Base-by-base conservation (phyloP, 1,284 basidiomycete genomes). In the Fomitopsis schrenkii region DNA sequence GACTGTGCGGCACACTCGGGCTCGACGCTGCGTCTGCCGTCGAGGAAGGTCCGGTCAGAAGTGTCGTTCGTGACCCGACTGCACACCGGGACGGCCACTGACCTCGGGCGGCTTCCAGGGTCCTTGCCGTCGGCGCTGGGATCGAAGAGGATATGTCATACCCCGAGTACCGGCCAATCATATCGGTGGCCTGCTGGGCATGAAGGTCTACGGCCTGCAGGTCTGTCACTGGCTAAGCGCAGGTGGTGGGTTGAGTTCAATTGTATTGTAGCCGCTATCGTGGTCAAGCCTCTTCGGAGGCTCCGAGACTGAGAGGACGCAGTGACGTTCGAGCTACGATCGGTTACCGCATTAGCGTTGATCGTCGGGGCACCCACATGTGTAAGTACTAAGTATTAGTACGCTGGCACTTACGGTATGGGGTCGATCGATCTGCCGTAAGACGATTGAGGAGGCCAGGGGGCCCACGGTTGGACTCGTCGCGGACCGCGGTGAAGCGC, bases 401-500 rank as follows among this genome's bases (percentile, higher is more conserved):
- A 22, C 22, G 52, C 48, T 50, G 22, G 48, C 15, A n/a, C 28
- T 50, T 54, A 54, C 52, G 36, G 52, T 54, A 54, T 54, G 52
- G 52, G 28, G 35, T 54, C 52, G 52, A 54, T 54, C 52, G 52
- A 54, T 54, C 52, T 54, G 52, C 52, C 52, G 52, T 54, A 54
- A 54, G 52, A 6, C n/a, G 52, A 38, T 50, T 50, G 28, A n/a
- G 48, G 28, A 8, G 15, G 22, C 22, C n/a, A n/a, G n/a, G n/a
- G n/a, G n/a, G n/a, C n/a, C n/a, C 22, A 22, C 22, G 22, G 17
- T 14, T 14, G 26, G 2, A 2, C 14, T 50, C 28, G 48, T 33
- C 26, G 28, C 48, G 48, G 48, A 50, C 48, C 48, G 48, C 48
- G 48, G 48, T 50, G 48, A 50, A 33, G 28, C 48, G 12, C 28